phyloP scores from a whole-genome alignment of 148 eudicot species.

The Dysphania ambrosioides region DNA sequence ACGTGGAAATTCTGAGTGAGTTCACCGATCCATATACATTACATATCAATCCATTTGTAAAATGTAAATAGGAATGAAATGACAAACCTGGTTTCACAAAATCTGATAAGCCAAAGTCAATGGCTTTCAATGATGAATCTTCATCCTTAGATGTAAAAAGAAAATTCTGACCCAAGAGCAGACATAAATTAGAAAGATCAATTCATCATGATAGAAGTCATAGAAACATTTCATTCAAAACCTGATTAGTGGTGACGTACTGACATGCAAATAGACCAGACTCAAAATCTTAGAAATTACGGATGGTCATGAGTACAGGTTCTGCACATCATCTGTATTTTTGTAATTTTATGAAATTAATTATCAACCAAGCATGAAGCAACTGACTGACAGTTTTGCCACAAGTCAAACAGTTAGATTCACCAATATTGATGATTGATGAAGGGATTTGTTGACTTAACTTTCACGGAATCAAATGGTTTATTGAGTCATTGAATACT shows the following conservation, averaged over 20 bases:
- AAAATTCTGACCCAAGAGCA: slow-evolving; percentile 63
- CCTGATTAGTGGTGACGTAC: neutral
- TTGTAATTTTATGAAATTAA: neutral
- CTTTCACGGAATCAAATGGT: neutral
- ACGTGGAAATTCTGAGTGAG: neutral
- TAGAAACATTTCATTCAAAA: neutral
- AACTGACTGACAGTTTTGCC: neutral
- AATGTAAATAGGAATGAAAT: slow-evolving; percentile 14
- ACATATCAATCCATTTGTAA: neutral
- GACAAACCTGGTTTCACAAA: slow-evolving; percentile 92
- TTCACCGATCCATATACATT: slow-evolving; percentile 10
- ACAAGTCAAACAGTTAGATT: neutral
- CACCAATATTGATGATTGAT: slow-evolving; percentile 1
- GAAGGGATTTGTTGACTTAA: slow-evolving; percentile 1
- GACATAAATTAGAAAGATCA: slow-evolving; percentile 24
- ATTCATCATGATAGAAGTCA: too few relatives aligned
- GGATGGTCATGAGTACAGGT: neutral
- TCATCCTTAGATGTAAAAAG: slow-evolving; percentile 84
- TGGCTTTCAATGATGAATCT: slow-evolving; percentile 72
- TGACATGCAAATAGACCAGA: neutral
- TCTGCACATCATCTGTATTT: neutral
- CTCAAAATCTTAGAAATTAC: neutral
- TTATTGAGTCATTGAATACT: neutral
- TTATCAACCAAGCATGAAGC: too few relatives aligned
- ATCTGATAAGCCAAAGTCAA: slow-evolving; percentile 98